Base-by-base conservation (phyloP, 352 stramenopile genomes). In the Phytopythium vexans region DNA sequence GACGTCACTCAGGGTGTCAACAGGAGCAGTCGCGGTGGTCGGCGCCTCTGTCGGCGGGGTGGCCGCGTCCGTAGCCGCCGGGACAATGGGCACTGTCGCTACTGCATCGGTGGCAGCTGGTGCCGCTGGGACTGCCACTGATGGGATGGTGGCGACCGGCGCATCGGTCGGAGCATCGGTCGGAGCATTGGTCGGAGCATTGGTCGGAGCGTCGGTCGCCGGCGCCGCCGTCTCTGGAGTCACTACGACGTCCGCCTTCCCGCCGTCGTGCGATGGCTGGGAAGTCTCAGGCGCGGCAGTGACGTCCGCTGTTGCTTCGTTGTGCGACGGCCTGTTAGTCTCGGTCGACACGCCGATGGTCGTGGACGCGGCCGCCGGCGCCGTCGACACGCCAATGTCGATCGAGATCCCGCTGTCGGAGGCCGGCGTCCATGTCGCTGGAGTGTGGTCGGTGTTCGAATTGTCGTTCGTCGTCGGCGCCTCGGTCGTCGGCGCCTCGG, bases 381-480 rank as follows among this genome's bases (percentile, higher is more conserved):
- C 14, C 10, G 34, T 27, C 54, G 56, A 44, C 15, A 67, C 50
- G 5, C 36, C 54, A 44, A 48, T 39, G 38, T 68, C 62, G 33
- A 38, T 32, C 9, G 54, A 58, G 10, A 62, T 49, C 40, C 54
- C 8, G 46, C 21, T 52, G 21, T 27, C 21, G 21, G 21, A 27
- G 21, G 21, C 21, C 21, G 21, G 21, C 21, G 34, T 15, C 40
- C 41, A 11, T 44, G 35, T 7, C 33, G 49, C 36, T 39, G 47
- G 15, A 39, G 41, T 9, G 50, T 41, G 5, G 41, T 57, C 36
- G 33, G 35, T 27, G 42, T n/a, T 12, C 10, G 14, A 40, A 49
- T 27, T 48, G 46, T 41, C 34, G 12, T 39, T 39, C 40, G 52
- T 49, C 38, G 16, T 44, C 21, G 39, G 41, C 9, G 31, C n/a